Base-by-base conservation (phyloP, 2,329 filamentous ascomycete species). In the Xylaria sp. region DNA sequence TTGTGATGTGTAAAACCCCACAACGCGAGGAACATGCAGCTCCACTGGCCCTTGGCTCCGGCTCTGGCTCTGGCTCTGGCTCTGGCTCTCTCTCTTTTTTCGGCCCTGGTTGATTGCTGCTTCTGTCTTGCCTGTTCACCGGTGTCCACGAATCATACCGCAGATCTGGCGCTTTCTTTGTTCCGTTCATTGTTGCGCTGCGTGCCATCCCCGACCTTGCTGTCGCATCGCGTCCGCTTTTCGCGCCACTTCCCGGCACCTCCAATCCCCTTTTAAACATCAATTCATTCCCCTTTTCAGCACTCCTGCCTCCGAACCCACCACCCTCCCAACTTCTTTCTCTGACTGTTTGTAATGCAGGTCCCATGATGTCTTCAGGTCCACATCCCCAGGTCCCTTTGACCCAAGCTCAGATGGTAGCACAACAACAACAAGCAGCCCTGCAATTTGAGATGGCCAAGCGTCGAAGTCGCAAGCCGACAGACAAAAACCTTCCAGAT, bases 401-500 rank as follows among this genome's bases (percentile, higher is more conserved):
- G 69, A 87, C 85, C 57, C 85, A 85, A 71, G 83, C 84, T n/a
- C 86, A 88, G 74, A 81, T 86, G 68, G 80, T 79, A 37, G 81
- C 82, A 71, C 84, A 87, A 70, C 86, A 87, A 71, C 85, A 86
- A 69, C 80, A 82, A 44, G 83, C 85, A 68, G 83, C 82, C 27
- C 84, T 81, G 60, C 83, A 84, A 77, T 82, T 85, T 73, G 91
- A 93, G 78, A 85, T 89, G 71, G 90, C 92, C 54, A 93, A 94
- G 80, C 90, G 94, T 69, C 90, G 93, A 74, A 93, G 93, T 77
- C 90, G 91, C 78, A 97, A 95, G 81, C 96, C 96, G 1, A 98
- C 94, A 67, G 96, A 99, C 81, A 97, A 93, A 85, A 96, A 93
- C 75, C 90, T 99, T 29, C 94, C 96, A 47, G 94, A 98, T 72